Percentiles rank a stretch among this genome's conserved stretches.
Conservation (phyloP, 2,329 filamentous ascomycete genomes). For the Daldinia sp. region DNA sequence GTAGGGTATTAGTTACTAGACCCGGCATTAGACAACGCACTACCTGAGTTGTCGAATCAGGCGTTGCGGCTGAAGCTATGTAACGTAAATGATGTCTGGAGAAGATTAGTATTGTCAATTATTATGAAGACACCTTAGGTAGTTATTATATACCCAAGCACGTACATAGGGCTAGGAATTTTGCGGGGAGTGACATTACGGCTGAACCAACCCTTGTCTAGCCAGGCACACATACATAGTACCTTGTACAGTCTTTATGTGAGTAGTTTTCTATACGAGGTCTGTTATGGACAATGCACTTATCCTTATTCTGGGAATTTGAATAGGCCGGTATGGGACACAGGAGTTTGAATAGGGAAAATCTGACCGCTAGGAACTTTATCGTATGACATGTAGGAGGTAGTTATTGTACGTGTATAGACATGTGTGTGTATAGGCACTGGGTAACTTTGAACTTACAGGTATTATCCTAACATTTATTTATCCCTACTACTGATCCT, state of each 20-base stretch:
- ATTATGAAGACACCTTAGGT: conserved; percentile 20
- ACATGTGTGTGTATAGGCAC: neutral
- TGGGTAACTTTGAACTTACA: neutral
- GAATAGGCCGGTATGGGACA: neutral
- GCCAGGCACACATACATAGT: conserved; percentile 25
- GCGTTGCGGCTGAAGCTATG: conserved; percentile 32
- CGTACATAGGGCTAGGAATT: conserved; percentile 10
- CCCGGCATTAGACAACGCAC: conserved; percentile 17
- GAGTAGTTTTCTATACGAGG: conserved; percentile 1
- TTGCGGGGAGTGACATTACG: conserved; percentile 30
- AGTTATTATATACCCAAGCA: conserved; percentile 15
- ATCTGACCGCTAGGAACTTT: neutral
- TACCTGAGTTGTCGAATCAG: conserved; percentile 35
- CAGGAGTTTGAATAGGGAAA: neutral
- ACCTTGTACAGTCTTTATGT: neutral
- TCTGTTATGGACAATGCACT: neutral
- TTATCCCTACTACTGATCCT: conserved; percentile 14
- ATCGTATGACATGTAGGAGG: neutral
- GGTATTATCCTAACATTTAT: neutral
- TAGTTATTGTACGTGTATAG: neutral
- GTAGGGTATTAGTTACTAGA: conserved; percentile 24
- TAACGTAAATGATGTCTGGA: neutral
- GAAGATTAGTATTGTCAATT: conserved; percentile 13
- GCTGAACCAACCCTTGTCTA: conserved; percentile 21
- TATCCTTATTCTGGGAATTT: neutral